These are phyloP conservation scores for Xylaria grammica DNA, from an alignment of 495 filamentous ascomycete genomes.

Conservation along the genomic window DNA sequence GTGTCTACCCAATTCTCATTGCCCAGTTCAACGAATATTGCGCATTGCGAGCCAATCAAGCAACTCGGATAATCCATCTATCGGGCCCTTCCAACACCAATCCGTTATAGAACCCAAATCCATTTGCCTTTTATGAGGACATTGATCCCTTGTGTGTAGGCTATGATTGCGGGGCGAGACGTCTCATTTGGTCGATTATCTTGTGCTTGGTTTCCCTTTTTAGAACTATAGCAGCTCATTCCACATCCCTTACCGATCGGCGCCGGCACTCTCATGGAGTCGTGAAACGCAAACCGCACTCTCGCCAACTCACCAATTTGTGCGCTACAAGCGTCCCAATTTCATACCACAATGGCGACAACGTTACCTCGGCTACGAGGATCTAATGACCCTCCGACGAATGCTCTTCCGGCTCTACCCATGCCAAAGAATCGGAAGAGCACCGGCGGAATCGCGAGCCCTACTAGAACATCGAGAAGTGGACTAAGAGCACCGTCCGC, in stretches of 20 bases:
- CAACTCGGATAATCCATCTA: neutral
- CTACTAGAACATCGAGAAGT: constrained; percentile 58
- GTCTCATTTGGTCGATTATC: neutral
- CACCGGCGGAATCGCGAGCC: constrained; percentile 51
- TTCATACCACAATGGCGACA: constrained; percentile 56
- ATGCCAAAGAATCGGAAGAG: constrained; percentile 73
- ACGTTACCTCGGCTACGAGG: constrained; percentile 69
- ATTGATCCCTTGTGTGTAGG: constrained; percentile 4
- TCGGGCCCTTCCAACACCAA: neutral
- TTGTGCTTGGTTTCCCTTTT: neutral
- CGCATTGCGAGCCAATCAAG: constrained; percentile 18
- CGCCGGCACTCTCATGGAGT: constrained; percentile 19
- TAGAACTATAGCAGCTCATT: constrained; percentile 1
- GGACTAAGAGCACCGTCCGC: constrained; percentile 68
- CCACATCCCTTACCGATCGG: neutral
- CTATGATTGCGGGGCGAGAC: constrained; percentile 15
- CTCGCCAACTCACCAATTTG: neutral
- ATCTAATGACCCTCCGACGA: constrained; percentile 66
- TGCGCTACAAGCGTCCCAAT: constrained; percentile 23
- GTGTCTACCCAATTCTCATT: constrained; percentile 19
- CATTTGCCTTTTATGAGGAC: neutral
- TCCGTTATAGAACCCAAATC: neutral
- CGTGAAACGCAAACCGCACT: constrained; percentile 12
- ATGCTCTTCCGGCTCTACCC: constrained; percentile 71
- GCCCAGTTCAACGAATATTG: constrained; percentile 12